These are phyloP conservation scores for Penicillium canescens DNA, from an alignment of 495 filamentous ascomycete genomes.

Conservation along the genomic window DNA sequence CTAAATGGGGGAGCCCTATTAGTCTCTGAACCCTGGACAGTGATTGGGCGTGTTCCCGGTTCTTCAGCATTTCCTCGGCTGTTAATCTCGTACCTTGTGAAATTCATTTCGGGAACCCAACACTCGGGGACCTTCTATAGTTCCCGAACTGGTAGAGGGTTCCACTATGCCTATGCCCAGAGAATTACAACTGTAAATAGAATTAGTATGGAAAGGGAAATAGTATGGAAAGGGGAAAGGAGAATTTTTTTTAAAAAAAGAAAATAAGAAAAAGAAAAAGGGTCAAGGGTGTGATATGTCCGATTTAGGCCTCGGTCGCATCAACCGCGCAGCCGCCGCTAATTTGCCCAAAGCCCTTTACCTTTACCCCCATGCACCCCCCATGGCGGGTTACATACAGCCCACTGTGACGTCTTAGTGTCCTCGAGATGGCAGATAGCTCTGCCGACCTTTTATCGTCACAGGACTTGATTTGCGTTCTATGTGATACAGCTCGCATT, in stretches of 20 bases:
- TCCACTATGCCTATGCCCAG: neutral
- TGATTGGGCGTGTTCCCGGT: neutral
- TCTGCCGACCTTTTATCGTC: conserved; percentile 1
- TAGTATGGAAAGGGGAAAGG: too few species aligned
- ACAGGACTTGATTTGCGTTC: conserved; percentile 5
- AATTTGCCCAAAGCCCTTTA: conserved; percentile 8
- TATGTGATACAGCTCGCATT: conserved; percentile 26
- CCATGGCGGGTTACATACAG: conserved; percentile 20
- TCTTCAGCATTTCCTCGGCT: too few species aligned
- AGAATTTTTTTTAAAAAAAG: neutral
- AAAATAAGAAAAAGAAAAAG: neutral
- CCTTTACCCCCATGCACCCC: too few species aligned
- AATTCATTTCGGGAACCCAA: neutral
- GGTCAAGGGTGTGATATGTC: conserved; percentile 26
- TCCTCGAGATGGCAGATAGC: conserved; percentile 4
- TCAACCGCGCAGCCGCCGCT: conserved; percentile 33
- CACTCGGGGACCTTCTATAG: conserved; percentile 1
- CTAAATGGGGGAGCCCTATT: neutral
- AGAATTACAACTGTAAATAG: too few species aligned
- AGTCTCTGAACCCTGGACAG: neutral
- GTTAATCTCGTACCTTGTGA: conserved; percentile 1
- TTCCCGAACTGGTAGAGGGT: neutral
- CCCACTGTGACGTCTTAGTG: conserved; percentile 33
- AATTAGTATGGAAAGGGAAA: too few species aligned
- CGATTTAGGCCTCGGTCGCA: conserved; percentile 17